Evolutionary conservation across 176 grass and related monocot genomes (phyloP), one percentile per base, ranked within the genome.

Genomic region (Phyllostachys edulis): DNA sequence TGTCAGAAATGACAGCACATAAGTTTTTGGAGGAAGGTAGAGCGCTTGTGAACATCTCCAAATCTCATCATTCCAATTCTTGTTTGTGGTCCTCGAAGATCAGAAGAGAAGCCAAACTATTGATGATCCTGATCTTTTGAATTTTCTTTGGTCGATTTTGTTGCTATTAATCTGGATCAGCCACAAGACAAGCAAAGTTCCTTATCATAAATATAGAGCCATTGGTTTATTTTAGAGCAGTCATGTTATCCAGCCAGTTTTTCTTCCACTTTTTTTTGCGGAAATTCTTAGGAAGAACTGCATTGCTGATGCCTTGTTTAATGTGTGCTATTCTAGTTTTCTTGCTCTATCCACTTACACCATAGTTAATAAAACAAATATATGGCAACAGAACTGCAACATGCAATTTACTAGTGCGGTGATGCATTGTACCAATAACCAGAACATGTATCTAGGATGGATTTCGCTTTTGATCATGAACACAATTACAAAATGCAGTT

Each of bases 311-410:
- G 54, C 4, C 20, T 42, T 32, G 16, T 67, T 55, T 45, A 11
- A 57, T 59, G 17, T 84, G 56, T 73, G 46, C 73, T 66, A 29
- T 66, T 10, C 6, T 45, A 59, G 41, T 71, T 63, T 84, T 7
- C 5, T 85, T 61, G 66, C 54, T 77, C 60, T 78, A 8, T 78
- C 13, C 51, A 52, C 23, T 61, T 76, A 39, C 5, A 13, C 23
- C 26, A 74, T 64, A 80, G 21, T 15, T 55, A 41, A 69, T 81
- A 41, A 39, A 67, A 79, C 9, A 51, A 74, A 67, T 61, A 61
- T 50, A 69, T 75, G 68, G 5, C 16, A n/a, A n/a, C 1, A 80
- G 20, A 51, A 51, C 45, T 80, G 59, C 29, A 63, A 63, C 12
- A 29, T 15, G 24, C 9, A 62, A 62, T 67, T 68, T 59, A 24